Base-by-base conservation (phyloP, 1,284 basidiomycete genomes). In the Laetiporus sulphureus region DNA sequence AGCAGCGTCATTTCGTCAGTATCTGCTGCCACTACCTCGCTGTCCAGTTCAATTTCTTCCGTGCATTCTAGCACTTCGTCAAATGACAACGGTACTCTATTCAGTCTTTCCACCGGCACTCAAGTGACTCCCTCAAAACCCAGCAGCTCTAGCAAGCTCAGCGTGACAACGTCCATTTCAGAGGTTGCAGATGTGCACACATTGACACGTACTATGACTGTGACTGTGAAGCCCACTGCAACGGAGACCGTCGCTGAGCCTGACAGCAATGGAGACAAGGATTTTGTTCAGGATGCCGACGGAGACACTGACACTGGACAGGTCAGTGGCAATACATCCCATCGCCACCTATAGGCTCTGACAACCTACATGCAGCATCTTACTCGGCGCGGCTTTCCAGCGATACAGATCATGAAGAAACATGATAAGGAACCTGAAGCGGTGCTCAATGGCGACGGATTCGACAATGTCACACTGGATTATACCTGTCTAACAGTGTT, bases 401-500 rank as follows among this genome's bases (percentile, higher is more conserved):
- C 34, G 13, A 22, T 23, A 6, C 15, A 42, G 25, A 12, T n/a
- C 7, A 25, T 36, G 5, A 12, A 27, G 30, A 25, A 15, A n/a
- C n/a, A n/a, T 6, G 34, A 45, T 30, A 36, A 36, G 2, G 29
- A 45, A 30, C 24, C 12, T 10, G 62, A 58, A 33, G 72, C 79
- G 29, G 62, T 52, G 32, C 47, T 62, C 30, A 40, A 49, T 20
- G 59, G 59, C n/a, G 58, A 61, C 34, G 73, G 74, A 2, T 46
- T 65, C 31, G 44, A 62, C 16, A 55, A 68, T 11, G 61, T 66
- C 16, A 57, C 60, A 11, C 56, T 83, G 31, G 59, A 66, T 38
- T 52, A 55, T 22, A 66, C 53, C 25, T 86, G 83, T 52, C 59
- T 83, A 40, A 65, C 66, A 59, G 65, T 77, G 22, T 60, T 86